Evolutionary conservation across 805 yeast genomes (phyloP), one percentile per base, ranked within the genome.

Genomic region (Debaryomyces prosopidis): DNA sequence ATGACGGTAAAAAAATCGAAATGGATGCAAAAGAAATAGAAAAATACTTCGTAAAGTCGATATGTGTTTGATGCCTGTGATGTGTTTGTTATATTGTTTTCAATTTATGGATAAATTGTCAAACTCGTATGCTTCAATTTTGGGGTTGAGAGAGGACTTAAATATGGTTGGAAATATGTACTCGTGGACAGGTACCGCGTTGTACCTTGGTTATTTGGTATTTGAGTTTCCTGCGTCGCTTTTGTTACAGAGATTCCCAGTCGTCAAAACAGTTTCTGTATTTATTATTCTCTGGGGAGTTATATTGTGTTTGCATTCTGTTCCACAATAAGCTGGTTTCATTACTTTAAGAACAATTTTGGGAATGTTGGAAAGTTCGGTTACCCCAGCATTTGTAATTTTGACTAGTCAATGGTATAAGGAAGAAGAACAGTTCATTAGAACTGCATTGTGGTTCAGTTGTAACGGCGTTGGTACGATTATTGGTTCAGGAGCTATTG

Each of bases 281-380:
- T 74, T 75, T 48, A 74, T 84, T 33, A 54, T 81, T 11, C 35
- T 77, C 0, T 85, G 91, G 91, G 90, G 89, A 16, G 44, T 54
- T 60, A 59, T 81, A 11, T 62, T 82, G 32, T 68, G 78, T 32
- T 65, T 79, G 16, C 80, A 77, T 50, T 73, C 86, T 1, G 77
- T 74, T 2, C 75, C 82, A 1, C 57, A 69, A n/a, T 69, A 65
- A 44, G 68, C 69, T 15, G 72, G 74, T 3, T 66, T 69, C 20
- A 64, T 69, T 59, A 71, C 60, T 32, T 67, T 65, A 52, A 62
- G 69, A 57, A 64, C 65, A 36, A 60, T 68, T 54, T 63, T 62
- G 55, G 79, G 68, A n/a, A 68, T 49, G 69, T 64, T 68, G 19
- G 76, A 72, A 52, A 59, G 65, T 30, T 52, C 68, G 9, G 60